Evolutionary conservation across 2,329 filamentous ascomycete species (phyloP).

Genomic region (Lecanicillium sp.): DNA sequence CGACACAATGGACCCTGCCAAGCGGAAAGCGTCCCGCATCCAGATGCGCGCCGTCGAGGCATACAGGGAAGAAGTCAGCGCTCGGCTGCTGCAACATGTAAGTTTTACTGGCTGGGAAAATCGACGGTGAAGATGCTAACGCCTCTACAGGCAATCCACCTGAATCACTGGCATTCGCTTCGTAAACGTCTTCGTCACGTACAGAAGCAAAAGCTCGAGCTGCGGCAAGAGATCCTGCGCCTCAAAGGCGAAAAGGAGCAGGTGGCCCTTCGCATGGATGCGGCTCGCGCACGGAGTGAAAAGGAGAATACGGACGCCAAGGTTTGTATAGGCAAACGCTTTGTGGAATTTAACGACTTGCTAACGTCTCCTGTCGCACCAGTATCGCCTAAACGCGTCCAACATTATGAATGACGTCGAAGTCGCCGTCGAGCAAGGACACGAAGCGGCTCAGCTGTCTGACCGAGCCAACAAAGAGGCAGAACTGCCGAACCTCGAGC

Average conservation of each 20-base stretch:
- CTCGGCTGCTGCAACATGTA: constrained; percentile 51
- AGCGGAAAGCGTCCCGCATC: constrained; percentile 45
- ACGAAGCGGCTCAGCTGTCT: constrained; percentile 38
- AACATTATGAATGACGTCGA: constrained; percentile 55
- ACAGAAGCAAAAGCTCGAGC: constrained; percentile 47
- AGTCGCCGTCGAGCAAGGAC: constrained; percentile 44
- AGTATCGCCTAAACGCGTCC: constrained; percentile 46
- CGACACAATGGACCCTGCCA: constrained; percentile 33
- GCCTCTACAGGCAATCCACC: constrained; percentile 41
- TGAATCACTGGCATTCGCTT: constrained; percentile 51
- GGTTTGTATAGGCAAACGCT: constrained; percentile 32
- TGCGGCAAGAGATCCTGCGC: constrained; percentile 53
- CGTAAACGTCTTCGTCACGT: constrained; percentile 49
- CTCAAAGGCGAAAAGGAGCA: constrained; percentile 54
- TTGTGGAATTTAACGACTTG: rapidly evolving
- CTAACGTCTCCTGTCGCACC: constrained; percentile 8
- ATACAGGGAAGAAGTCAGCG: constrained; percentile 49
- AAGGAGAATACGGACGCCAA: constrained; percentile 49
- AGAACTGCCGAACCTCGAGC: constrained; percentile 49
- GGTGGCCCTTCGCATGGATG: constrained; percentile 55
- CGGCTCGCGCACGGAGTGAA: constrained; percentile 36
- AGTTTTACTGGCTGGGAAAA: constrained; percentile 17
- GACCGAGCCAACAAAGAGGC: constrained; percentile 38
- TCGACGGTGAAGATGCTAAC: neutral
- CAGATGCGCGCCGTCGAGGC: constrained; percentile 50